Evolutionary conservation across 1,139 yeast genomes (phyloP).

Genomic region (Hyphopichia wangnamkhiaoensis): DNA sequence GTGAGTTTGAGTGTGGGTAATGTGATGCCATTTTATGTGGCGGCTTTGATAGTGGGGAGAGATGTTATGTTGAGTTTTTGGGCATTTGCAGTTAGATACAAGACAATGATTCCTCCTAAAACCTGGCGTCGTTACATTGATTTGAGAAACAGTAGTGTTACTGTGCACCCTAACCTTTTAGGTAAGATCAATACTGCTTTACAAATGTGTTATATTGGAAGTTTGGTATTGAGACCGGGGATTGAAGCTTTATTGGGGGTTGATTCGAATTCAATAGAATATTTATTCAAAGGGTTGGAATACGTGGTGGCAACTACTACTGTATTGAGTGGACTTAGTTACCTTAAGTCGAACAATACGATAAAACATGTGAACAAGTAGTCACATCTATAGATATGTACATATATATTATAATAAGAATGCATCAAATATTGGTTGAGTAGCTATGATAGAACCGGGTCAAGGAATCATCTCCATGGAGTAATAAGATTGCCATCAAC

Average conservation of each 20-base stretch:
- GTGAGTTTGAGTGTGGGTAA: constrained; percentile 70
- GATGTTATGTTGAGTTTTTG: constrained; percentile 77
- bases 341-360: constrained; percentile 68
- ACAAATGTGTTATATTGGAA: constrained; percentile 88
- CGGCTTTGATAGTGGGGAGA: constrained; percentile 77
- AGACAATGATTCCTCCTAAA: constrained; percentile 74
- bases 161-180: constrained; percentile 84
- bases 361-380: constrained; percentile 43
- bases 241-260: constrained; percentile 32
- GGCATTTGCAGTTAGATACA: constrained; percentile 72
- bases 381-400: too few relatives aligned
- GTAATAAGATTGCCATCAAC: too few relatives aligned
- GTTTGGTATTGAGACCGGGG: constrained; percentile 69
- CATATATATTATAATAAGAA: too few relatives aligned
- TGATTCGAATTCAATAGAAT: constrained; percentile 10
- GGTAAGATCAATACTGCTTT: constrained; percentile 88
- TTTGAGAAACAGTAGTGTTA: constrained; percentile 78
- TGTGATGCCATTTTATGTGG: constrained; percentile 68
- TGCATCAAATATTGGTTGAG: too few relatives aligned
- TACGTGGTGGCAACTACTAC: constrained; percentile 74
- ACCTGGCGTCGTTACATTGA: constrained; percentile 68
- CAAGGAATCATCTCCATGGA: too few relatives aligned
- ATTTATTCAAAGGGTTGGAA: constrained; percentile 18
- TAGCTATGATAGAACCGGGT: too few relatives aligned
- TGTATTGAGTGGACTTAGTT: constrained; percentile 73